phyloP scores from a whole-genome alignment of 2,329 filamentous ascomycete genomes.

The Aspergillus aculeatinus region DNA sequence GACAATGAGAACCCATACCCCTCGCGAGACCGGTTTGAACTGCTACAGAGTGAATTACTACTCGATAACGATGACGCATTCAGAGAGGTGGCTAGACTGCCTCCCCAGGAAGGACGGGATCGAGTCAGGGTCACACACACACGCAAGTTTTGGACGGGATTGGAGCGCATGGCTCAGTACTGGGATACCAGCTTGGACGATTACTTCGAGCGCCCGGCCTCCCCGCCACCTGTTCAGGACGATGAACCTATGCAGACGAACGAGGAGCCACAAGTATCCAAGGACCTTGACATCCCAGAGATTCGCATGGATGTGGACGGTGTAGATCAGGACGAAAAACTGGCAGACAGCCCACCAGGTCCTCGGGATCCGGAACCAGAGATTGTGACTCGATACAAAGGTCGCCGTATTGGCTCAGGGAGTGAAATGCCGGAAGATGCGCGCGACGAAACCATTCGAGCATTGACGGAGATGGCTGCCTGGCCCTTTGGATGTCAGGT shows the following conservation, averaged over 20 bases:
- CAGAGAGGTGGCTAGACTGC: conserved; percentile 53
- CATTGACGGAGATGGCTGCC: conserved; percentile 57
- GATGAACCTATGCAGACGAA: conserved; percentile 24
- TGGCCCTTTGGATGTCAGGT: conserved; percentile 60
- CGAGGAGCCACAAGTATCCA: conserved; percentile 12
- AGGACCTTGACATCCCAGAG: conserved; percentile 17
- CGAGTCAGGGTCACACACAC: conserved; percentile 55
- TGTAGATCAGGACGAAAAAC: neutral
- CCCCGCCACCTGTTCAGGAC: conserved; percentile 18
- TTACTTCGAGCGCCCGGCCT: conserved; percentile 47
- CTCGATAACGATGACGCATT: conserved; percentile 59
- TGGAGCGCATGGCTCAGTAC: conserved; percentile 61
- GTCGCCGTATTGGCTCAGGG: conserved; percentile 58
- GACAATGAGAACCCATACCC: conserved; percentile 53
- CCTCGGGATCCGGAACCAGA: conserved; percentile 8
- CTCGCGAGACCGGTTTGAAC: conserved; percentile 49
- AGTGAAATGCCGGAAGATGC: conserved; percentile 59
- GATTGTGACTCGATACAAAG: conserved; percentile 50
- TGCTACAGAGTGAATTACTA: conserved; percentile 51
- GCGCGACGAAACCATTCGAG: conserved; percentile 55
- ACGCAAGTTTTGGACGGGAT: conserved; percentile 59
- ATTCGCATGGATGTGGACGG: conserved; percentile 29
- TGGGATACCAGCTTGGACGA: conserved; percentile 62
- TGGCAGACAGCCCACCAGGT: neutral
- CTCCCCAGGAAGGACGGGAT: conserved; percentile 44